Percentiles rank a stretch among this genome's conserved stretches.
phyloP scores from a whole-genome alignment of 2,329 filamentous ascomycete genomes.

The Colletotrichum aenigma region DNA sequence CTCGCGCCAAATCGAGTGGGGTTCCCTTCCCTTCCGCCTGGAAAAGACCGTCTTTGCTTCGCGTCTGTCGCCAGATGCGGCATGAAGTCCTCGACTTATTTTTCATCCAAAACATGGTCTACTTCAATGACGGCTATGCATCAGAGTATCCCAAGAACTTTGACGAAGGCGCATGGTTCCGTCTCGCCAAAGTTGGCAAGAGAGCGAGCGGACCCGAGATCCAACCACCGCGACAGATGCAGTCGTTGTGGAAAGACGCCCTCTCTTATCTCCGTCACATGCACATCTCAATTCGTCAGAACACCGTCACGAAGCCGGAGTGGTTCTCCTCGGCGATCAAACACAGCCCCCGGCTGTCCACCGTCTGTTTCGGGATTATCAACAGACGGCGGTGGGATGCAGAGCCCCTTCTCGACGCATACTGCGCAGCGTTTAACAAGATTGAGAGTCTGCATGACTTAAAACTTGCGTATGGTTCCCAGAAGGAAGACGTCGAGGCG shows the following conservation, averaged over 20 bases:
- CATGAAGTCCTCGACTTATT: no score
- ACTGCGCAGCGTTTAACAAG: not conserved
- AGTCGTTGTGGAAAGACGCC: not conserved
- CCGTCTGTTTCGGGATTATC: not conserved
- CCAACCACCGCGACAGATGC: not conserved
- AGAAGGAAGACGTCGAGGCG: not conserved
- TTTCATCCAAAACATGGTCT: no score
- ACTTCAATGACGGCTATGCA: no score
- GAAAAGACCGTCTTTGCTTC: not conserved
- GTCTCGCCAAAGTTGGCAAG: not conserved
- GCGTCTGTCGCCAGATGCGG: no score
- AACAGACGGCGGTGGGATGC: not conserved
- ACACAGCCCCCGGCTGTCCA: fast-evolving
- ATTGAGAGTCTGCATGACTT: not conserved
- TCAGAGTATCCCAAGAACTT: no score
- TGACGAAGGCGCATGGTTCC: not conserved
- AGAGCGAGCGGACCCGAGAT: not conserved
- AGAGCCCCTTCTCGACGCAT: not conserved
- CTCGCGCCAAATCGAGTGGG: no score
- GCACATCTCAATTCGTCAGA: fast-evolving
- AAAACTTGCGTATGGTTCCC: not conserved
- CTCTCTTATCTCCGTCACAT: fast-evolving
- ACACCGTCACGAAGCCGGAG: not conserved
- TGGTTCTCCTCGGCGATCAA: not conserved
- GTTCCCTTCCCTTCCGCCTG: not conserved